A percentile compares a stretch with the other conserved stretches of the same genome.
Conservation (phyloP, 352 stramenopile genomes). For the Globisporangium apiculatum region DNA sequence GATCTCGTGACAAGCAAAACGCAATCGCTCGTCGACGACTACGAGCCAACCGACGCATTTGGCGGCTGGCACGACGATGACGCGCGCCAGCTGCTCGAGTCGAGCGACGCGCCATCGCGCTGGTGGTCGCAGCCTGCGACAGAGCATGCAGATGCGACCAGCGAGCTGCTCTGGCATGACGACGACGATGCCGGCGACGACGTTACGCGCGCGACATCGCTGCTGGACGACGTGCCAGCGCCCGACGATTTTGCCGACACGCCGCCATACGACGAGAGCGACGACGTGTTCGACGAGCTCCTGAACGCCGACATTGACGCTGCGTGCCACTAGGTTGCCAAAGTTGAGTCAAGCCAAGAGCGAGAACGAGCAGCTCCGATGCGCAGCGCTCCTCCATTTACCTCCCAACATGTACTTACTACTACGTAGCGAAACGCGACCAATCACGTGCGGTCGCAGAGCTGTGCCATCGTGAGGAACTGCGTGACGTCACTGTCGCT, state of each 20-base stretch:
- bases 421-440: background rate
- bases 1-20: conserved; percentile 44
- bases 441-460: conserved; percentile 20
- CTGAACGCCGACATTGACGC: conserved; percentile 48
- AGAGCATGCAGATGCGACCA: conserved; percentile 10
- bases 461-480: conserved; percentile 44
- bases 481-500: conserved; percentile 34
- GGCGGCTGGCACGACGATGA: conserved; percentile 26
- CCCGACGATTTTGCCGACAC: conserved; percentile 29
- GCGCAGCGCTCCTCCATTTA: background rate
- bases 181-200: background rate
- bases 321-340: conserved; percentile 5
- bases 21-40: conserved; percentile 44
- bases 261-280: conserved; percentile 7
- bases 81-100: conserved; percentile 37
- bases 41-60: conserved; percentile 17
- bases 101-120: conserved; percentile 25
- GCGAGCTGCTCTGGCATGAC: conserved; percentile 12
- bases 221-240: conserved; percentile 23
- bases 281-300: conserved; percentile 39
- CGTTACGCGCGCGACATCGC: background rate
- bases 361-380: background rate
- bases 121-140: conserved; percentile 37
- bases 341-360: background rate
- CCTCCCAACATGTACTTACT: no score